Evolutionary conservation across 2,329 filamentous ascomycete genomes (phyloP), one percentile per base, ranked within the genome.

Genomic region (Spiromastix sp.): DNA sequence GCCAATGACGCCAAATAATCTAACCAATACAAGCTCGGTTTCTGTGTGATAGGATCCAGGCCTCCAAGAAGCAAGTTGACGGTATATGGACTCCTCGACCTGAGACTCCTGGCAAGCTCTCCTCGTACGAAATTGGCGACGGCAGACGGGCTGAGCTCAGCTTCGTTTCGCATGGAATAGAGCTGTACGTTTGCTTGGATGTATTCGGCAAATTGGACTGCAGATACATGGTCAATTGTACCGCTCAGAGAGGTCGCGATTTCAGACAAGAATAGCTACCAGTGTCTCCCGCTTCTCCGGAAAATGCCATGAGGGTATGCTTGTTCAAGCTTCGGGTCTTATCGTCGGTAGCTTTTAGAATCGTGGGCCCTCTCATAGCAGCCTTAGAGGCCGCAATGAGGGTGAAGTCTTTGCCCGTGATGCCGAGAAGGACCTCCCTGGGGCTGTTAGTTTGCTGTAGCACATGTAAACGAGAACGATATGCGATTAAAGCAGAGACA

Each of bases 401-500:
- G 68, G 87, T 93, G 64, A 95, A 98, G 76, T 98, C 93, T 72
- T 94, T 94, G 70, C 91, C 93, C 41, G 89, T 95, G 63, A 98
- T 94, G 56, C 91, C 91, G 51, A 98, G 76, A 59, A 98, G 75
- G 61, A 96, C 85, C 78, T 98, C 91, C 91, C 87, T 96, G 16
- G 16, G 6, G 9, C 13, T 11, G 13, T 30, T 30, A 12, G 21
- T 24, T 24, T 7, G 21, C 21, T 24, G 21, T 24, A 13, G 11
- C 11, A 7, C 13, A 21, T 34, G 20, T 39, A 16, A 39, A 15
- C 21, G 18, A 16, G 11, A 9, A 17, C 11, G 11, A 11, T 32
- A 21, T 18, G 18, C 9, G n/a, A 17, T 30, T 8, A 21, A 13
- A 16, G 17, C 30, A n/a, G 7, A 24, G 7, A 24, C 21, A 18